Base-by-base conservation (phyloP, 495 filamentous ascomycete species). In the Neohortaea acidophila region DNA sequence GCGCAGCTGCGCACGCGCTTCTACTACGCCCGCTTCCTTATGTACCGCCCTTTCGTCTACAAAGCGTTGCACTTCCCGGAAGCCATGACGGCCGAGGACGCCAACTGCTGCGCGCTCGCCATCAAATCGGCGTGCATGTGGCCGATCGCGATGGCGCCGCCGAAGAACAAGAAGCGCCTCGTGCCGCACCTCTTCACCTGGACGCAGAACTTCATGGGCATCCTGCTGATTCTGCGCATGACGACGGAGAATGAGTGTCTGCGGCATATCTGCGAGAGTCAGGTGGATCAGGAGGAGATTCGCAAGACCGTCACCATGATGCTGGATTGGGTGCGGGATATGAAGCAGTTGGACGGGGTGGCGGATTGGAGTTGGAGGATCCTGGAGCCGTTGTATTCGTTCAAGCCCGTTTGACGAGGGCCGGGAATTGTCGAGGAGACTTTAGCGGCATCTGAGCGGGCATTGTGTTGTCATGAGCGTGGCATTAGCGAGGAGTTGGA, bases 1-100 rank as follows among this genome's bases (percentile, higher is more conserved):
- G 70, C 72, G 4, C 54, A 68, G 18, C 59, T 76, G 7, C 63
- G 72, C 30, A 67, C 70, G 3, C 59, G 66, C 23, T 76, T 70
- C 56, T 74, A 73, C 53, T 70, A 72, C 52, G 61, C 67, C 10
- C 67, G 68, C 31, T 73, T 68, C 53, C 59, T 75, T 35, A 62
- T 73, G 39, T 62, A 73, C 44, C 62, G 68, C 11, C 70, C 72
- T 9, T 76, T 70, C 42, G 45, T 75, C 25, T 76, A 72, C 62
- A 76, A 76, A 46, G 71, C 68, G 1, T 51, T 76, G 21, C 69
- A 74, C 50, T 63, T 63, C 43, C 66, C 71, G 1, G 61, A 72
- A 26, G 49, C 60, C 33, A 61, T 73, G 56, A 68, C 60, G 6
- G 50, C 62, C 14, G 64, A 68, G 20, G 72, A 76, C 50, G 59